phyloP scores from a whole-genome alignment of 345 rosid species.

The Hypericum perforatum region DNA sequence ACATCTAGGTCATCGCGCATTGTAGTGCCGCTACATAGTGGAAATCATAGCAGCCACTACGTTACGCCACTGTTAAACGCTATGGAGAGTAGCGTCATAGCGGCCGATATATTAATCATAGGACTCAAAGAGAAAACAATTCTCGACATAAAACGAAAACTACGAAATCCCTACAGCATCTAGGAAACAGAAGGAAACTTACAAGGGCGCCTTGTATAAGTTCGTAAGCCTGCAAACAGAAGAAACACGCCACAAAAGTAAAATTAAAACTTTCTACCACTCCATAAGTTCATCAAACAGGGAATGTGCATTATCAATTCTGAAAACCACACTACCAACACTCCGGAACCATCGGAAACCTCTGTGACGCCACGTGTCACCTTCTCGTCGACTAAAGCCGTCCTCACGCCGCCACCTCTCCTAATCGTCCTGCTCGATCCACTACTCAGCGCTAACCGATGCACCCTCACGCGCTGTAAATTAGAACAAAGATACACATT shows the following conservation, averaged over 20 bases:
- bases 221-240: constrained; percentile 66
- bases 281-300: too few species aligned
- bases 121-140: background rate
- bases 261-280: background rate
- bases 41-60: too few species aligned
- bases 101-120: too few species aligned
- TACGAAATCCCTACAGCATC: background rate
- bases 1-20: too few species aligned
- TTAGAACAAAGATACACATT: too few species aligned
- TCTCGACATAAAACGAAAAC: background rate
- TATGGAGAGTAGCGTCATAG: too few species aligned
- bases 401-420: constrained; percentile 18
- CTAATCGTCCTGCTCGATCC: constrained; percentile 15
- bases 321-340: constrained; percentile 50
- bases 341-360: constrained; percentile 37
- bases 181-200: constrained; percentile 25
- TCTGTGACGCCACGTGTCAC: constrained; percentile 23
- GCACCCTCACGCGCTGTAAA: too few species aligned
- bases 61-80: too few species aligned
- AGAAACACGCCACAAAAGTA: constrained; percentile 1
- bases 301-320: background rate
- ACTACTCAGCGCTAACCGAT: constrained; percentile 18
- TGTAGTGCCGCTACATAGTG: too few species aligned
- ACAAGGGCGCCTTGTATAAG: constrained; percentile 87
- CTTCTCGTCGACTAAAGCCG: constrained; percentile 74